Percentiles rank a stretch among this genome's conserved stretches.
Conservation (phyloP, 2,329 filamentous ascomycete species). For the Didymella arachidicola region DNA sequence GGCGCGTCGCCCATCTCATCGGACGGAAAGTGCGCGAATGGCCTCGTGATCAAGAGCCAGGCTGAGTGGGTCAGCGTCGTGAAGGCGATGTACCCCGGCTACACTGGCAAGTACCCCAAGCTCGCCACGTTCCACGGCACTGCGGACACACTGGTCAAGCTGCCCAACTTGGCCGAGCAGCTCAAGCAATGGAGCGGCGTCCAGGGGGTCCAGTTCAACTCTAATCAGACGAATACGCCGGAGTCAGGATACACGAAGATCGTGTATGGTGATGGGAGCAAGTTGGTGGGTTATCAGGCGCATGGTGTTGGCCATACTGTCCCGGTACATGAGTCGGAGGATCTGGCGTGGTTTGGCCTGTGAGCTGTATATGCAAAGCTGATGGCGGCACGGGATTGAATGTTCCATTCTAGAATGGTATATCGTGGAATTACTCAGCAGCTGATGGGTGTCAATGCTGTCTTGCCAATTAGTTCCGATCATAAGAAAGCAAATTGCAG, state of each 20-base stretch:
- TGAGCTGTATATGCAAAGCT: not conserved
- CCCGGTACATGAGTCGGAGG: constrained; percentile 21
- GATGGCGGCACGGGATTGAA: not conserved
- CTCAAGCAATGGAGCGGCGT: constrained; percentile 43
- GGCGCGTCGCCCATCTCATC: constrained; percentile 28
- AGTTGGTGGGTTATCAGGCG: constrained; percentile 36
- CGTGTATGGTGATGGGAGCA: constrained; percentile 38
- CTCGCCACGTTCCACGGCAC: constrained; percentile 51
- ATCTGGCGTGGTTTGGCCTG: constrained; percentile 17
- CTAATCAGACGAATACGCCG: constrained; percentile 32
- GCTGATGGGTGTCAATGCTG: too few relatives aligned
- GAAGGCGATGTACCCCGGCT: constrained; percentile 48
- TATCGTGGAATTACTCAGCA: not conserved
- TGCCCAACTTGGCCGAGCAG: constrained; percentile 37
- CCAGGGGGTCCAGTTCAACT: constrained; percentile 26
- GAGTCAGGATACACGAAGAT: constrained; percentile 37
- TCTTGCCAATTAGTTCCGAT: too few relatives aligned
- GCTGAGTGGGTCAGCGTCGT: constrained; percentile 46
- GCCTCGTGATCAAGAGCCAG: constrained; percentile 27
- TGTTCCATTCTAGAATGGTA: too few relatives aligned
- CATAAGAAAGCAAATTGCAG: too few relatives aligned
- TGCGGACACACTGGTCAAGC: constrained; percentile 42
- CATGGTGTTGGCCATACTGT: constrained; percentile 39
- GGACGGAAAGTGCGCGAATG: constrained; percentile 34
- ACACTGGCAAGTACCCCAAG: constrained; percentile 45